Base-by-base conservation (phyloP, 352 stramenopile genomes). In the Pythium brassicae region DNA sequence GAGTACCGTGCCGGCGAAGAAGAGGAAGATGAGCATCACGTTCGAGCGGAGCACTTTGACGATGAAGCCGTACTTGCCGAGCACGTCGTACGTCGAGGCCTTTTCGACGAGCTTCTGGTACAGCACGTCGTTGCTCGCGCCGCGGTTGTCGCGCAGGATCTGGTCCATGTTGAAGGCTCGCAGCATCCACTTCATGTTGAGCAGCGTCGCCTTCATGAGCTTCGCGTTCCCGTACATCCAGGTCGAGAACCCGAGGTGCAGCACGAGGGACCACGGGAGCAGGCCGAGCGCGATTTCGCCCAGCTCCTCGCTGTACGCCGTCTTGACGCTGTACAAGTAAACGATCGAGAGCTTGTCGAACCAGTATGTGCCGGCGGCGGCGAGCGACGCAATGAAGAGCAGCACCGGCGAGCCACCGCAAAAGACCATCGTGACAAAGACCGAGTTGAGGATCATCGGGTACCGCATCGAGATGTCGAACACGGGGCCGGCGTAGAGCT, bases 361-460 rank as follows among this genome's bases (percentile, higher is more conserved):
- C 78, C 78, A 90, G 51, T 76, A 94, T 9, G 79, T 92, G 11
- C 69, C 68, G 19, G 63, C 71, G 17, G 76, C 77, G 0, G 84
- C 78, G 23, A 90, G 26, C 3, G 81, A 62, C 3, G 78, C 86
- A 40, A 92, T 87, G 45, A 90, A 90, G 15, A 95, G 70, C 54
- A 95, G 47, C 2, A 94, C 61, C 0, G 86, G 86, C 15, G 84
- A 90, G 12, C 84, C 83, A 20, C 84, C 86, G 34, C 76, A 86
- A 55, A 94, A 95, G 17, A 87, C 59, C 54, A 94, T 77, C 4
- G 86, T 93, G 44, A 95, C 83, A 50, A 92, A 92, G 19, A 94
- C 62, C 29, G 78, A 91, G 54, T 93, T 95, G 37, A 94, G 74
- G 32, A 95, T 65, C 66, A 92, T 72, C 4, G 86, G 84, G 61